Evolutionary conservation across 352 stramenopile genomes (phyloP).

Genomic region (Pythium oligandrum): DNA sequence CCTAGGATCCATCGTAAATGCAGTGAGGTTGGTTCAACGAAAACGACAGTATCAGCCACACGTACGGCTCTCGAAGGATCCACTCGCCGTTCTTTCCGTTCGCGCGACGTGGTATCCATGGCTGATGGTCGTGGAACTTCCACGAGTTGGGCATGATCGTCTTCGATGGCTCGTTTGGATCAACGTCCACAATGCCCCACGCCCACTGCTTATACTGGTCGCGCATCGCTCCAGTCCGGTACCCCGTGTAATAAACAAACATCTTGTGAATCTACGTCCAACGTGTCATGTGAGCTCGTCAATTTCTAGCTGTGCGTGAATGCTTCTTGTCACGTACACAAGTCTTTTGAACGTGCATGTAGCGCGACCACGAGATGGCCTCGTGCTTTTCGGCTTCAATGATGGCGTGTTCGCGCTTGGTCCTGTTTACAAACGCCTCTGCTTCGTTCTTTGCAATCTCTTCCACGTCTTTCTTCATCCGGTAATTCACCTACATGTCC

Average conservation of each 20-base stretch:
- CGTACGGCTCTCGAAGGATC: slow-evolving; percentile 39
- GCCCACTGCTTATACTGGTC: slow-evolving; percentile 57
- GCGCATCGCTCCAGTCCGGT: slow-evolving; percentile 73
- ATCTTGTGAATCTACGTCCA: slow-evolving; percentile 49
- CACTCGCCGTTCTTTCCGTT: slow-evolving; percentile 81
- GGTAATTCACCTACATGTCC: slow-evolving; percentile 36
- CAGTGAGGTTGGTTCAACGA: neutral
- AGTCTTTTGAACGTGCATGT: slow-evolving; percentile 69
- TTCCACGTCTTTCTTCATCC: slow-evolving; percentile 42
- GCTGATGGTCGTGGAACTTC: slow-evolving; percentile 62
- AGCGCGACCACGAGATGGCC: slow-evolving; percentile 54
- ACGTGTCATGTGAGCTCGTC: neutral
- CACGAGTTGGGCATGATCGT: slow-evolving; percentile 72
- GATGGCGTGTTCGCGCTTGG: slow-evolving; percentile 25
- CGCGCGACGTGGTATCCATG: slow-evolving; percentile 42
- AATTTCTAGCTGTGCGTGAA: neutral
- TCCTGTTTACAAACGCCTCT: slow-evolving; percentile 31
- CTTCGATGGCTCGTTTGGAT: slow-evolving; percentile 63
- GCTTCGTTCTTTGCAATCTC: slow-evolving; percentile 38
- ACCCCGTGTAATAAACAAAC: slow-evolving; percentile 81
- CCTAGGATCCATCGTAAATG: slow-evolving; percentile 2
- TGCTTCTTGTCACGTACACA: slow-evolving; percentile 30
- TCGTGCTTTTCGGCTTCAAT: slow-evolving; percentile 42
- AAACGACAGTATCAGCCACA: neutral
- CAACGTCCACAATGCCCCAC: slow-evolving; percentile 63